Percentiles rank a stretch among this genome's conserved stretches.
Conservation (phyloP, 2,329 filamentous ascomycete species). For the Byssoonygena ceratinophila region DNA sequence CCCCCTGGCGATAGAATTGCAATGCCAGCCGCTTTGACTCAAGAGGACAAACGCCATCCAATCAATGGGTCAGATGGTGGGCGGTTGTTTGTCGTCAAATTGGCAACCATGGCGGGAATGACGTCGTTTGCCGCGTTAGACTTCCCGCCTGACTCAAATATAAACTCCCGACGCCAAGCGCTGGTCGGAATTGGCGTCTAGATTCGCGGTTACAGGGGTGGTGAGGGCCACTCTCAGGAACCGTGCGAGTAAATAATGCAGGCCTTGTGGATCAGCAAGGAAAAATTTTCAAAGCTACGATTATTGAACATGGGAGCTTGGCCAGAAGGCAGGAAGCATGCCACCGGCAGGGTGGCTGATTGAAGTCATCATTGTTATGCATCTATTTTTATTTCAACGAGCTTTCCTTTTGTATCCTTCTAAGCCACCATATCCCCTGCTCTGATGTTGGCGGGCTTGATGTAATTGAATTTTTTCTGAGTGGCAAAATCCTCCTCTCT, state of each 20-base stretch:
- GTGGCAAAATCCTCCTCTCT: neutral
- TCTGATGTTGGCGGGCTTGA: neutral
- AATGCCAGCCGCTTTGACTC: neutral
- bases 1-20: neutral
- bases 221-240: neutral
- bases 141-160: constrained; percentile 3
- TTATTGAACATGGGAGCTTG: neutral
- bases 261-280: constrained; percentile 7
- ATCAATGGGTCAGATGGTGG: neutral
- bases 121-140: neutral
- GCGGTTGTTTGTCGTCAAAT: neutral
- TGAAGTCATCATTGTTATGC: neutral
- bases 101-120: neutral
- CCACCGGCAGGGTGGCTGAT: neutral
- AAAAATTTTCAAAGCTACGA: constrained; percentile 1
- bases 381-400: neutral
- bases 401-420: neutral
- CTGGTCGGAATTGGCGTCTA: constrained; percentile 10
- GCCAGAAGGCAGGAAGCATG: neutral
- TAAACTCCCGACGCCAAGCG: constrained; percentile 6
- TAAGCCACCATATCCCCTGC: neutral
- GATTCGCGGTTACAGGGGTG: neutral
- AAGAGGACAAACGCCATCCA: constrained; percentile 3
- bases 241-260: neutral
- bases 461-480: neutral